phyloP scores from a whole-genome alignment of 2,329 filamentous ascomycete genomes.

The Echinosphaeria canescens region DNA sequence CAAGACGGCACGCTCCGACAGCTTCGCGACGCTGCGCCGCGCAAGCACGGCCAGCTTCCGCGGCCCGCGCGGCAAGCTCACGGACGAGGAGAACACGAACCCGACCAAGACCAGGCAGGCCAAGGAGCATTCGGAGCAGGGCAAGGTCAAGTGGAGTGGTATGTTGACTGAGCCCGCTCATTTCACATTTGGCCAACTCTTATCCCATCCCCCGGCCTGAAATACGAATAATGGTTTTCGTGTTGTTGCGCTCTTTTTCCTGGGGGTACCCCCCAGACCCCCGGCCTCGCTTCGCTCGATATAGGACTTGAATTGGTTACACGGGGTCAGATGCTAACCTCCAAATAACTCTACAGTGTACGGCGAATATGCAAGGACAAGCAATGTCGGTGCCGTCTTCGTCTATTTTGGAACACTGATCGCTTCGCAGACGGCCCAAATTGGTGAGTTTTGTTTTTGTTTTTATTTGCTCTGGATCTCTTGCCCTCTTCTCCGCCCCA shows the following conservation, averaged over 20 bases:
- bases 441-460: slow-evolving; percentile 31
- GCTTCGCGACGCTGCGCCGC: slow-evolving; percentile 62
- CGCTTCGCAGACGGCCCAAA: slow-evolving; percentile 59
- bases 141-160: slow-evolving; percentile 96
- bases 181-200: no score
- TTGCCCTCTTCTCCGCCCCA: no score
- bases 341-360: slow-evolving; percentile 53
- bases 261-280: no score
- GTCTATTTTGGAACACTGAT: slow-evolving; percentile 64
- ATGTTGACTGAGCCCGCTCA: no score
- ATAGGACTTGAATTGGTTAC: no score
- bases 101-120: slow-evolving; percentile 56
- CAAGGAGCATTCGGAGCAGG: slow-evolving; percentile 81
- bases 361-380: slow-evolving; percentile 81
- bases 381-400: slow-evolving; percentile 64
- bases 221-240: no score
- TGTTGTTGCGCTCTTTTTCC: no score
- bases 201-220: no score
- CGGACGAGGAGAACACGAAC: slow-evolving; percentile 59
- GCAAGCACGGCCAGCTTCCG: slow-evolving; percentile 84
- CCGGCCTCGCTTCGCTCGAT: no score
- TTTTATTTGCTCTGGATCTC: background rate
- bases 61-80: slow-evolving; percentile 63
- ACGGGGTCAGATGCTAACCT: slow-evolving; percentile 5
- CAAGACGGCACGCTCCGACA: slow-evolving; percentile 32